Evolutionary conservation across 1,284 basidiomycete species (phyloP), one percentile per base, ranked within the genome.

Genomic region (Grifola frondosa): DNA sequence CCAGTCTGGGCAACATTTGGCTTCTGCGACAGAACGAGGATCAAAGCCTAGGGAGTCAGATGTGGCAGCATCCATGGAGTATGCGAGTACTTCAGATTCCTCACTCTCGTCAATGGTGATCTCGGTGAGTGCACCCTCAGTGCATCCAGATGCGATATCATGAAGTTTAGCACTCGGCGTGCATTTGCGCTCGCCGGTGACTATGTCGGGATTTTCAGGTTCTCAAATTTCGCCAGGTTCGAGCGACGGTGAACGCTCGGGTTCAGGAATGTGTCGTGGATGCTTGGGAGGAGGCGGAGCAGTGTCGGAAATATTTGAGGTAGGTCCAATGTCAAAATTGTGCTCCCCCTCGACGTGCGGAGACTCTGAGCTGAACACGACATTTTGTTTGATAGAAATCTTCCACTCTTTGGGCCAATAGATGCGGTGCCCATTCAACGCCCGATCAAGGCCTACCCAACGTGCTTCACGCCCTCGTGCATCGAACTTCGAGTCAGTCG

Each of bases 291-390:
- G n/a, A 29, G 26, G 23, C n/a, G n/a, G n/a, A n/a, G n/a, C n/a
- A n/a, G n/a, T n/a, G n/a, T n/a, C n/a, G n/a, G n/a, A n/a, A n/a
- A n/a, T n/a, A n/a, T n/a, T n/a, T n/a, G n/a, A n/a, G n/a, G n/a
- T n/a, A n/a, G n/a, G n/a, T n/a, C n/a, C n/a, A n/a, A n/a, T n/a
- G n/a, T n/a, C n/a, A n/a, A n/a, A n/a, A n/a, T n/a, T n/a, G n/a
- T n/a, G n/a, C n/a, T n/a, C n/a, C n/a, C n/a, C n/a, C n/a, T n/a
- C n/a, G n/a, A n/a, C n/a, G n/a, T n/a, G n/a, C n/a, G n/a, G n/a
- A n/a, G n/a, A n/a, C n/a, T n/a, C n/a, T 68, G 63, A 11, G 68
- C 49, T 12, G 59, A 52, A 13, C n/a, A n/a, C n/a, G n/a, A 70
- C 49, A 40, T 71, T 62, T 11, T 62, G 42, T 48, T 73, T 65